These are phyloP conservation scores for Candida peoriensis DNA, from an alignment of 805 yeast genomes.

Conservation along the genomic window DNA sequence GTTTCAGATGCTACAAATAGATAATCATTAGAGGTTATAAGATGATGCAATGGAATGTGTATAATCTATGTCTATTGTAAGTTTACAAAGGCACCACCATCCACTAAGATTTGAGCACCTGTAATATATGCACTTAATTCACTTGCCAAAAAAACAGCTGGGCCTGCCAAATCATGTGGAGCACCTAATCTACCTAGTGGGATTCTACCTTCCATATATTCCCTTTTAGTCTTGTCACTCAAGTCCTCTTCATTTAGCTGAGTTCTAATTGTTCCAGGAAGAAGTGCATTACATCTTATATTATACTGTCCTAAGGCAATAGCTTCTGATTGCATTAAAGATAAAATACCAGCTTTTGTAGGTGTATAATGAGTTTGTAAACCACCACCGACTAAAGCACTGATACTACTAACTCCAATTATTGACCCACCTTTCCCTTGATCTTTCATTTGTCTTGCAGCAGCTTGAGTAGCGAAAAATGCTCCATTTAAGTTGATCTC, in stretches of 20 bases:
- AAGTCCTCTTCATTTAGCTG: slow-evolving; percentile 39
- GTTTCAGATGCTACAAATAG: too few species aligned
- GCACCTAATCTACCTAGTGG: slow-evolving; percentile 36
- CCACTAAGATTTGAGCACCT: slow-evolving; percentile 40
- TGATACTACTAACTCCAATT: slow-evolving; percentile 38
- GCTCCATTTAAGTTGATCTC: slow-evolving; percentile 39
- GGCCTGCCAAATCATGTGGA: slow-evolving; percentile 36
- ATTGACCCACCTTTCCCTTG: slow-evolving; percentile 46
- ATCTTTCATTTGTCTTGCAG: slow-evolving; percentile 37
- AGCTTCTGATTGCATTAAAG: slow-evolving; percentile 40
- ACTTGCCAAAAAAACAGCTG: slow-evolving; percentile 36
- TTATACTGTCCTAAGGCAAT: slow-evolving; percentile 39
- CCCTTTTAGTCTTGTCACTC: slow-evolving; percentile 29
- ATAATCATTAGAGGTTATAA: too few species aligned
- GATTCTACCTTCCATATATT: slow-evolving; percentile 35
- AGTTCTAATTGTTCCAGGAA: slow-evolving; percentile 41
- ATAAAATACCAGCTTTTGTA: slow-evolving; percentile 41
- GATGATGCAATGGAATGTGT: not conserved
- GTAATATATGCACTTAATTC: slow-evolving; percentile 33
- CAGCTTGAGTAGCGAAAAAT: slow-evolving; percentile 42
- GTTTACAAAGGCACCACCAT: slow-evolving; percentile 42
- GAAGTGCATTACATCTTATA: slow-evolving; percentile 39
- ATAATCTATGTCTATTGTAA: slow-evolving; percentile 28
- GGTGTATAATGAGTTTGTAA: slow-evolving; percentile 43
- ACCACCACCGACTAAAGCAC: slow-evolving; percentile 43